Evolutionary conservation across 2,329 filamentous ascomycete genomes (phyloP), one percentile per base, ranked within the genome.

Genomic region (Fusarium poae): DNA sequence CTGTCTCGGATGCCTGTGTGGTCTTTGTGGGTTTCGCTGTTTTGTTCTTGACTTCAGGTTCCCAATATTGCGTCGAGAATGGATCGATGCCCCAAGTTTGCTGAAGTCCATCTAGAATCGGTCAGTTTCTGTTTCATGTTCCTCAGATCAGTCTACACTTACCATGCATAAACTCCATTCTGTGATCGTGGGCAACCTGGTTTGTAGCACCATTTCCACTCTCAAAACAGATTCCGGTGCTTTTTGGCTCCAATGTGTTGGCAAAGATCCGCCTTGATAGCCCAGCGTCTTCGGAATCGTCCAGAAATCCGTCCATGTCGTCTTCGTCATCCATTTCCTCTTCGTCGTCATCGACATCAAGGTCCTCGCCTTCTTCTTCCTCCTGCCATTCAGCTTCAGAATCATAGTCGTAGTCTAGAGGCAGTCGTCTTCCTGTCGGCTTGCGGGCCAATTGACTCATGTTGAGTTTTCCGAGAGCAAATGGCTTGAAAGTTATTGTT

Each of bases 301-400:
- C 94, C 3, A 97, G 83, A 75, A 97, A 97, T 20, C 89, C 94
- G 6, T 93, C 92, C 89, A 97, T 91, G 62, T 97, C 94, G 18
- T 92, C 91, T n/a, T 89, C 91, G 57, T 91, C 91, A 59, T 92
- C 91, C 0, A 83, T 68, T n/a, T 86, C 94, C 82, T 86, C 94
- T 81, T 86, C 87, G 29, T 86, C 85, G 11, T 91, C 89, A 21
- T 91, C 90, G 27, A 90, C 82, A 4, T 90, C 86, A 16, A 92
- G 85, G 50, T 91, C 89, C 43, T 92, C 91, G 27, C 91, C 91
- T 58, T 82, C 87, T 64, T 90, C 86, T 60, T 93, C 92, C 74
- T 94, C 92, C 75, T 94, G 91, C 92, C 92, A 97, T 76, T 96
- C 93, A 8, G 88, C 92, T 77, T 97, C 92, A 5, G 92, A 95